Evolutionary conservation across 495 filamentous ascomycete species (phyloP).

Genomic region (Polyplosphaeria fusca): DNA sequence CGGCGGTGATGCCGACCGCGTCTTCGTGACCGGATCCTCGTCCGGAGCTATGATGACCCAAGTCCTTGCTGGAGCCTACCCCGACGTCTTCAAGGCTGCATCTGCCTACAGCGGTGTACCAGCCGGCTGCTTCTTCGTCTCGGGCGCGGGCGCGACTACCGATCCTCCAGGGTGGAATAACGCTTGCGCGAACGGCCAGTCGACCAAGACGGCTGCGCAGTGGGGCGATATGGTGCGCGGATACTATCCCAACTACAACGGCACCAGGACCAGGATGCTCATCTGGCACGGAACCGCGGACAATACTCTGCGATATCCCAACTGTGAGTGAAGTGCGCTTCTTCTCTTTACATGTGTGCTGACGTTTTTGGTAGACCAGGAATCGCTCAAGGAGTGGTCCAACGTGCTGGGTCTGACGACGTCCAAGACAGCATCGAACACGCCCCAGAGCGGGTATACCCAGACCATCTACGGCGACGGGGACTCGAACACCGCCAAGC

Average conservation of each 20-base stretch:
- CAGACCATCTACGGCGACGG: conserved; percentile 48
- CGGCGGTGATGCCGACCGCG: conserved; percentile 44
- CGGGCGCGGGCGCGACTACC: conserved; percentile 39
- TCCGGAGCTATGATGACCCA: conserved; percentile 55
- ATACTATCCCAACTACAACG: conserved; percentile 55
- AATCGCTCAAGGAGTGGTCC: conserved; percentile 53
- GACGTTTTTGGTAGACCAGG: conserved; percentile 41
- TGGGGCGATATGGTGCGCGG: conserved; percentile 52
- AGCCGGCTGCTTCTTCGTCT: conserved; percentile 53
- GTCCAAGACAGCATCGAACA: conserved; percentile 9
- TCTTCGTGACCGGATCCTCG: conserved; percentile 51
- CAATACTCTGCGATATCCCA: conserved; percentile 47
- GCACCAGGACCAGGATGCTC: conserved; percentile 53
- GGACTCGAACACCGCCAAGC: conserved; percentile 32
- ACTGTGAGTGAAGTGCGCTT: conserved; percentile 47
- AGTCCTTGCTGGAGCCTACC: conserved; percentile 56
- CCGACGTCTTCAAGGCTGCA: conserved; percentile 56
- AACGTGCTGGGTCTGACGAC: conserved; percentile 44
- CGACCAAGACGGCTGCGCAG: conserved; percentile 45
- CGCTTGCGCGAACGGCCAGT: conserved; percentile 53
- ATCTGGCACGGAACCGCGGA: conserved; percentile 54
- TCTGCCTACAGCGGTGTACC: conserved; percentile 60
- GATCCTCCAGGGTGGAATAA: conserved; percentile 47
- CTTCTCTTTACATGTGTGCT: not conserved
- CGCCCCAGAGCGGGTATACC: conserved; percentile 45